Conservation (phyloP, 2,329 filamentous ascomycete species). For the Verticillium isaacii region DNA sequence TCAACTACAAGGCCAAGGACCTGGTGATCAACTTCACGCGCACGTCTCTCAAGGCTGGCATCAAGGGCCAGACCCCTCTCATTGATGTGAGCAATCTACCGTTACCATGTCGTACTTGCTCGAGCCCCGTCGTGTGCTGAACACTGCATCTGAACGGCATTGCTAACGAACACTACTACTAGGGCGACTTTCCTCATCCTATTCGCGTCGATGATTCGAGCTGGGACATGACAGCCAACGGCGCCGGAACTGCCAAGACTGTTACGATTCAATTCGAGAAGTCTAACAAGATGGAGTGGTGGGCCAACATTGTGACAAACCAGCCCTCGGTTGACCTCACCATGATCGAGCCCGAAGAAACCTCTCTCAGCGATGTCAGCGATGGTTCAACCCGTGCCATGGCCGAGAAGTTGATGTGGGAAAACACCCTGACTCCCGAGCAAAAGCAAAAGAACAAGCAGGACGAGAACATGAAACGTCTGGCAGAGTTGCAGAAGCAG, state of each 20-base stretch:
- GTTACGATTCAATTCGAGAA: constrained; percentile 91
- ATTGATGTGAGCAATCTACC: constrained; percentile 57
- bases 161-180: background rate
- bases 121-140: too few relatives aligned
- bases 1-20: constrained; percentile 79
- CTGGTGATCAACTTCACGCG: constrained; percentile 80
- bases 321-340: constrained; percentile 92
- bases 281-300: constrained; percentile 96
- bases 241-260: constrained; percentile 55
- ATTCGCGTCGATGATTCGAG: constrained; percentile 84
- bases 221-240: constrained; percentile 78
- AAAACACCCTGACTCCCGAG: constrained; percentile 83
- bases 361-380: constrained; percentile 76
- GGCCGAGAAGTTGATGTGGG: constrained; percentile 99
- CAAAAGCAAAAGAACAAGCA: constrained; percentile 96
- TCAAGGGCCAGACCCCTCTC: constrained; percentile 85
- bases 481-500: constrained; percentile 90
- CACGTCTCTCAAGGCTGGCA: constrained; percentile 67
- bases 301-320: constrained; percentile 81
- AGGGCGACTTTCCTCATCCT: constrained; percentile 82
- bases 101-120: too few relatives aligned
- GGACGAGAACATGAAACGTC: constrained; percentile 87
- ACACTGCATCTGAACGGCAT: background rate
- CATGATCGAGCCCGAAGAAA: constrained; percentile 92
- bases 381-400: constrained; percentile 92